Evolutionary conservation across 176 grass and related monocot genomes (phyloP).

Genomic region (Pharus latifolius): DNA sequence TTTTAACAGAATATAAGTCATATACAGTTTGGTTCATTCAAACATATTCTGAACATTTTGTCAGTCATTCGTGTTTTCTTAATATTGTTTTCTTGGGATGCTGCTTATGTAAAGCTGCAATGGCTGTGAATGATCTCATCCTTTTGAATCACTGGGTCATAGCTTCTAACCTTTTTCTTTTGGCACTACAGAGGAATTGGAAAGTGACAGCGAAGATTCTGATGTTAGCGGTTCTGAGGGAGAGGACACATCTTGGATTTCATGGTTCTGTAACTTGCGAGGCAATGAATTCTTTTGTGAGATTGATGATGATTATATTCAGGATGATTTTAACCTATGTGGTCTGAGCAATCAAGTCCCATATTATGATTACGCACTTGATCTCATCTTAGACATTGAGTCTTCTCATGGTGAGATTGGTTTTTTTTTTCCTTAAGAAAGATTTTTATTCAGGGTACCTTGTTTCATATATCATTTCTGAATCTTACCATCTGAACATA

Average conservation of each 20-base stretch:
- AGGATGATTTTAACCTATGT: constrained; percentile 97
- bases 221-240: constrained; percentile 86
- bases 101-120: not conserved
- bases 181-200: constrained; percentile 53
- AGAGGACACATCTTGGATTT: constrained; percentile 92
- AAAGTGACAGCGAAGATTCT: constrained; percentile 84
- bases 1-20: not conserved
- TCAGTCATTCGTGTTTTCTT: not conserved
- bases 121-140: not conserved
- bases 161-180: constrained; percentile 1
- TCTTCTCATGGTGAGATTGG: constrained; percentile 78
- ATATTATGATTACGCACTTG: constrained; percentile 95
- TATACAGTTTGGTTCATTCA: not conserved
- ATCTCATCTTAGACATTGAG: constrained; percentile 93
- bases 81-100: not conserved
- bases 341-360: constrained; percentile 90
- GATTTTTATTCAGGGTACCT: too few species aligned
- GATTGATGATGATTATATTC: constrained; percentile 95
- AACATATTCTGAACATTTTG: not conserved
- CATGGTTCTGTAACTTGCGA: constrained; percentile 88
- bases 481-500: not conserved
- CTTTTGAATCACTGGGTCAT: not conserved
- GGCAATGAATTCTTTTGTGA: constrained; percentile 98
- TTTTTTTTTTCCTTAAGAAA: constrained; percentile 1
- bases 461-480: not conserved